Evolutionary conservation across 1,139 yeast species (phyloP), one percentile per base, ranked within the genome.

Genomic region (Magnusiomyces magnusii): DNA sequence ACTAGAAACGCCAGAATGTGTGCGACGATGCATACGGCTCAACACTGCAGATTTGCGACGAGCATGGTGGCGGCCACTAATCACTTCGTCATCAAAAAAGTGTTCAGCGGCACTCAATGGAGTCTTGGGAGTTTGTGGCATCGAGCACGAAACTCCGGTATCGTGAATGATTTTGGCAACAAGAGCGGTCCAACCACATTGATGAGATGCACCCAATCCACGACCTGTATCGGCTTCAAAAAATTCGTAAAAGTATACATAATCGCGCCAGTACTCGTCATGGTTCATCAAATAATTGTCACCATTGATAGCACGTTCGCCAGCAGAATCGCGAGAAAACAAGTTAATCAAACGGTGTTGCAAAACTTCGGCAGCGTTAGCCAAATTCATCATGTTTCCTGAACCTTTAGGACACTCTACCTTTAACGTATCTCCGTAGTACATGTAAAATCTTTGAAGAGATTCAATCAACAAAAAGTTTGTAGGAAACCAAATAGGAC

Each of bases 401-500:
- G 93, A 86, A 0, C 95, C 95, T 62, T 83, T 86, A 21, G 98
- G 98, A 72, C 95, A 89, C 73, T 91, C 96, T 55, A 92, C 87
- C 73, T 87, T 87, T 68, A 92, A 80, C 54, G 81, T 85, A 24
- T 93, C 85, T 21, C 98, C 98, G 71, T 91, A 91, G 76, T 91
- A 92, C 71, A 92, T 78, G 73, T 86, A 91, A 72, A 90, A 91
- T 68, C 97, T 80, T 73, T 92, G 96, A 66, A 92, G 78, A 0
- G 97, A 85, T 75, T 92, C 98, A 60, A 91, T 91, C 56, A 92
- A 77, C 64, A 92, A 76, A 73, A 92, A 92, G 69, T 88, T 91
- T 15, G 91, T 90, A 27, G 98, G 97, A 78, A 92, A 90, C 98
- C 98, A 92, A 68, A 92, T 90, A n/a, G 98, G 97, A 3, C 98